Evolutionary conservation across 768 basidiomycete species (phyloP), one percentile per base, ranked within the genome.

Genomic region (Gautieria morchelliformis): DNA sequence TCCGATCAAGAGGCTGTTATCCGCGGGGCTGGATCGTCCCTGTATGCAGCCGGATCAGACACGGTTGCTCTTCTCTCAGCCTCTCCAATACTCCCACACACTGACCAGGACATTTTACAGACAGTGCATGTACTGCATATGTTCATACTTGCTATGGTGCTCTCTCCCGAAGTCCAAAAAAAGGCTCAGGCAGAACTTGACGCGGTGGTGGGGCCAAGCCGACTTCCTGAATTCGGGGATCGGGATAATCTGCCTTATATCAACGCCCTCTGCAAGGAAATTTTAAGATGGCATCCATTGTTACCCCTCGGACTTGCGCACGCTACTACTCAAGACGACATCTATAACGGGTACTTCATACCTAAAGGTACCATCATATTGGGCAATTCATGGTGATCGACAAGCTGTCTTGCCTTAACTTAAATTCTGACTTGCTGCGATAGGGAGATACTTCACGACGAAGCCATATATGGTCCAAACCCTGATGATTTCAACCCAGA

Each of bases 321-420:
- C 51, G 52, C 62, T 17, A 52, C 61, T 1, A 63, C 59, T 2
- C 65, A 66, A 39, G 62, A 71, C 53, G 70, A 70, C 58, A 56
- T 62, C 1, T 70, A 70, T 59, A 61, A 62, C 17, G 68, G 64
- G 22, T 64, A 62, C 59, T 64, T 56, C 51, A 69, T 71, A 14
- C 70, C 70, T 14, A 66, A 67, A 54, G 65, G 63, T 42, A 66
- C 65, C 1, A 61, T 60, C 4, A 27, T 70, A 10, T 58, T 70
- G 37, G 49, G 64, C 14, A 71, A 71, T 42, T 40, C 63, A 15
- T 66, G 65, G 65, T 61, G 39, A 22, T 41, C 54, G 20, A n/a
- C 8, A 15, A 37, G 63, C 58, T 49, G 20, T 17, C 55, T n/a
- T 20, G 59, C 48, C 60, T 65, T 20, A 27, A 57, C 7, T n/a